Evolutionary conservation across 2,329 filamentous ascomycete genomes (phyloP).

Genomic region (Colletotrichum lindemuthianum): DNA sequence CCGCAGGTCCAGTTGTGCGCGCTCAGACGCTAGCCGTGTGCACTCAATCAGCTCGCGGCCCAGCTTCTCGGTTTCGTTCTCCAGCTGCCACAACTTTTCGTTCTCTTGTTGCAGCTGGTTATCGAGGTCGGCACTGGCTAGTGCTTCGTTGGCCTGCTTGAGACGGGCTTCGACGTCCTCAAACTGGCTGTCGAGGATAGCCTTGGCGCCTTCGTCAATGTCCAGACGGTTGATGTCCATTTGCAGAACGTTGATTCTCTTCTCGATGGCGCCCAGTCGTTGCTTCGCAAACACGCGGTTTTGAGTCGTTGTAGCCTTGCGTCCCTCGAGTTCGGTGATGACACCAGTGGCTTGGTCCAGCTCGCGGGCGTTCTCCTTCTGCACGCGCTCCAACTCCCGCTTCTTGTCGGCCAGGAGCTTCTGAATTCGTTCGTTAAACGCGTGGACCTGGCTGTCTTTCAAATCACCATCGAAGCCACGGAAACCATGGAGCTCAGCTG

Average conservation of each 20-base stretch:
- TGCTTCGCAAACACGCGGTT: constrained; percentile 79
- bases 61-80: constrained; percentile 77
- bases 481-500: constrained; percentile 80
- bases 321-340: constrained; percentile 79
- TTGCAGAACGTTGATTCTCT: constrained; percentile 73
- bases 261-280: constrained; percentile 78
- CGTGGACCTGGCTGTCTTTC: constrained; percentile 75
- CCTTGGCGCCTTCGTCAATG: constrained; percentile 86
- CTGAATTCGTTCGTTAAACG: constrained; percentile 82
- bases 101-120: constrained; percentile 74
- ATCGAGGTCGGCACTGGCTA: constrained; percentile 75
- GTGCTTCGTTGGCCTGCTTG: constrained; percentile 68
- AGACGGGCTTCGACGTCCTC: constrained; percentile 75
- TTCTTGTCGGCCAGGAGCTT: constrained; percentile 83
- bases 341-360: constrained; percentile 75
- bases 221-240: constrained; percentile 76
- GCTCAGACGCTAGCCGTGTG: constrained; percentile 81
- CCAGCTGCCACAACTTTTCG: constrained; percentile 71
- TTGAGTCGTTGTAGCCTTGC: constrained; percentile 77
- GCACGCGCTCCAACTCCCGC: constrained; percentile 77
- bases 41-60: constrained; percentile 85
- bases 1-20: constrained; percentile 84
- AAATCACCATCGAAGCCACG: constrained; percentile 86
- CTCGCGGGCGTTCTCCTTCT: constrained; percentile 78
- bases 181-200: constrained; percentile 78